Evolutionary conservation across 179 eudicot genomes (phyloP).

Genomic region (Vitellaria paradoxa): DNA sequence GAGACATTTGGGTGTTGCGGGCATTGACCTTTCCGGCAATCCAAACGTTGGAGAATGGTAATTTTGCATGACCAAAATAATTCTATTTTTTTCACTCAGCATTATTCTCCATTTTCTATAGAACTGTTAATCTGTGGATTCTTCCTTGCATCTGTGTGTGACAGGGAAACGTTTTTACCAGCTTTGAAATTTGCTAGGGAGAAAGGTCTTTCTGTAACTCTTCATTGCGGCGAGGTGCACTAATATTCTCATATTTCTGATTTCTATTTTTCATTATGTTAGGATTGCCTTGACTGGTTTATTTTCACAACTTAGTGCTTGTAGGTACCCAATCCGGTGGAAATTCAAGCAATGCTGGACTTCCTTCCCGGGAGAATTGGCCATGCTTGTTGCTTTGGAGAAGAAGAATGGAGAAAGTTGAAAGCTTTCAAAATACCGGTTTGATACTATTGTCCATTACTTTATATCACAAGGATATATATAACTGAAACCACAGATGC

Average conservation of each 20-base stretch:
- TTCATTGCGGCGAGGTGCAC: constrained; percentile 96
- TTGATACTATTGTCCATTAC: constrained; percentile 20
- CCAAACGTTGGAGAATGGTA: constrained; percentile 95
- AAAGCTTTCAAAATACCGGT: constrained; percentile 76
- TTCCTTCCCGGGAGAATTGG: constrained; percentile 87
- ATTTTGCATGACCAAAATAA: not conserved
- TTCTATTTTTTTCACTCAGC: not conserved
- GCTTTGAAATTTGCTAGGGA: constrained; percentile 80
- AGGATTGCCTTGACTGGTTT: constrained; percentile 31
- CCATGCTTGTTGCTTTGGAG: constrained; percentile 92
- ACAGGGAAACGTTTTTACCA: constrained; percentile 78
- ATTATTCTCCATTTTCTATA: constrained; percentile 2
- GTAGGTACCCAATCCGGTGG: constrained; percentile 91
- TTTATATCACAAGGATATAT: not conserved
- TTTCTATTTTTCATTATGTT: not conserved
- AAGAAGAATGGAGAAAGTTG: constrained; percentile 76
- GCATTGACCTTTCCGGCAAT: constrained; percentile 93
- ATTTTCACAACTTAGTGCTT: constrained; percentile 48
- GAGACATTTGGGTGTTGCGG: constrained; percentile 76
- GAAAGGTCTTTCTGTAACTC: constrained; percentile 71
- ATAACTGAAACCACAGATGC: not conserved
- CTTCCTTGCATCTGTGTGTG: constrained; percentile 17
- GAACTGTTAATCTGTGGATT: constrained; percentile 12
- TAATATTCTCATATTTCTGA: constrained; percentile 4
- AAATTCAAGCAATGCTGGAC: constrained; percentile 86